These are phyloP conservation scores for Toxicodendron radicans DNA, from an alignment of 345 rosid species.

Conservation along the genomic window DNA sequence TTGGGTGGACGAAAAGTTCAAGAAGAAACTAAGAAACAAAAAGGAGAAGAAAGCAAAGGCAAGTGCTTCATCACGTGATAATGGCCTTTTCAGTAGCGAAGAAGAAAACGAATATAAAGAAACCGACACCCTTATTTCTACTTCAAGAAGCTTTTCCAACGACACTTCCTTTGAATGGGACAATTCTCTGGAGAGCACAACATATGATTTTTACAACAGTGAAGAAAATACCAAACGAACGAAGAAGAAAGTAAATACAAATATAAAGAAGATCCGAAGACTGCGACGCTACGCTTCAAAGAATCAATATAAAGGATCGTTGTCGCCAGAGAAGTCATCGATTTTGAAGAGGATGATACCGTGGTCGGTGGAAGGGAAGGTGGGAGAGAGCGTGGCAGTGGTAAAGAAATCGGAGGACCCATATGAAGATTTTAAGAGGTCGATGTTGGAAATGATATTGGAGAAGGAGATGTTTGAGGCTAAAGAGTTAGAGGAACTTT, in stretches of 20 bases:
- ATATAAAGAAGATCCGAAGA: constrained; percentile 12
- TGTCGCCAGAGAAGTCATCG: constrained; percentile 14
- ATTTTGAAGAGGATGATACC: constrained; percentile 18
- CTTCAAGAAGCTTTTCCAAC: constrained; percentile 32
- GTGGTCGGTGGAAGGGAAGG: constrained; percentile 24
- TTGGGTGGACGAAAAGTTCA: background rate
- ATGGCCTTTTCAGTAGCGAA: constrained; percentile 20
- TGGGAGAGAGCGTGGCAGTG: constrained; percentile 54
- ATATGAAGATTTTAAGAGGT: constrained; percentile 52
- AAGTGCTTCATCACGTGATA: constrained; percentile 9
- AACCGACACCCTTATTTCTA: constrained; percentile 20
- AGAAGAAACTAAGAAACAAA: background rate
- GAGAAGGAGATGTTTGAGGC: constrained; percentile 49
- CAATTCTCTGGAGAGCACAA: background rate
- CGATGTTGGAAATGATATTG: constrained; percentile 67
- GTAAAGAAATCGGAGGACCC: constrained; percentile 59
- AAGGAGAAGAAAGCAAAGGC: background rate
- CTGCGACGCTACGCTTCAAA: constrained; percentile 21
- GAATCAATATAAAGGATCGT: constrained; percentile 8
- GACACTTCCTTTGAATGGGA: constrained; percentile 25
- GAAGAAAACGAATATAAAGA: constrained; percentile 12
- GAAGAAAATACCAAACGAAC: background rate
- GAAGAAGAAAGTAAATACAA: constrained; percentile 11
- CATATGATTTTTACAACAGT: background rate
- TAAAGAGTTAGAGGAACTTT: constrained; percentile 48